Conservation (phyloP, 305 asterid genomes). For the Plantago lanceolata region DNA sequence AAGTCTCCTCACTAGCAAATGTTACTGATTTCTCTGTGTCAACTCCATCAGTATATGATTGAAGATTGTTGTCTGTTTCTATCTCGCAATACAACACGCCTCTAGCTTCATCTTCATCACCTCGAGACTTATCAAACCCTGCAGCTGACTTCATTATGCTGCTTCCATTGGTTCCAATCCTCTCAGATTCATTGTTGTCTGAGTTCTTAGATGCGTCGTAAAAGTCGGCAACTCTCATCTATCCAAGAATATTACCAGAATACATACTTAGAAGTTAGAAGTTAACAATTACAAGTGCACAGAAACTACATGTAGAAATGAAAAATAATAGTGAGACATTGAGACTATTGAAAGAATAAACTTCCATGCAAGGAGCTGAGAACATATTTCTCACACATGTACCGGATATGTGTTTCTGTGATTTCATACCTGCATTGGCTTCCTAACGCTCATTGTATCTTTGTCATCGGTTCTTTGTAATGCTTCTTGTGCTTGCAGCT, state of each 20-base stretch:
- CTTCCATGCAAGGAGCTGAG: not conserved
- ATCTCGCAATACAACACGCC: slow-evolving; percentile 49
- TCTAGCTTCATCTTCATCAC: slow-evolving; percentile 38
- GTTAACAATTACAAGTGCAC: not conserved
- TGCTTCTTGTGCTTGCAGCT: slow-evolving; percentile 80
- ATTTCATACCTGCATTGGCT: slow-evolving; percentile 69
- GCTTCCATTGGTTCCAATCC: slow-evolving; percentile 29
- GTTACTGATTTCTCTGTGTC: slow-evolving; percentile 33
- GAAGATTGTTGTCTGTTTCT: slow-evolving; percentile 25
- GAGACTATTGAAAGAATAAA: not conserved
- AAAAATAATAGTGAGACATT: too few species aligned
- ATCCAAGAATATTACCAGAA: not conserved
- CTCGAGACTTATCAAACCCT: slow-evolving; percentile 28
- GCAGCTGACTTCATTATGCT: slow-evolving; percentile 22
- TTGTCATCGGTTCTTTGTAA: slow-evolving; percentile 43
- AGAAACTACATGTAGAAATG: not conserved
- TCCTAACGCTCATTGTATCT: slow-evolving; percentile 45
- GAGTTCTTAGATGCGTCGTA: slow-evolving; percentile 33
- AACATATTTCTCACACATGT: not conserved
- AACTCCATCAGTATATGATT: slow-evolving; percentile 26
- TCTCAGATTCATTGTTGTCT: slow-evolving; percentile 17
- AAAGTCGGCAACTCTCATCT: slow-evolving; percentile 57
- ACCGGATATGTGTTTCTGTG: not conserved
- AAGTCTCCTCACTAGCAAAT: slow-evolving; percentile 30
- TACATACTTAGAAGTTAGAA: not conserved